Base-by-base conservation (phyloP, 1,284 basidiomycete genomes). In the Pseudomicrostroma phylloplanum region DNA sequence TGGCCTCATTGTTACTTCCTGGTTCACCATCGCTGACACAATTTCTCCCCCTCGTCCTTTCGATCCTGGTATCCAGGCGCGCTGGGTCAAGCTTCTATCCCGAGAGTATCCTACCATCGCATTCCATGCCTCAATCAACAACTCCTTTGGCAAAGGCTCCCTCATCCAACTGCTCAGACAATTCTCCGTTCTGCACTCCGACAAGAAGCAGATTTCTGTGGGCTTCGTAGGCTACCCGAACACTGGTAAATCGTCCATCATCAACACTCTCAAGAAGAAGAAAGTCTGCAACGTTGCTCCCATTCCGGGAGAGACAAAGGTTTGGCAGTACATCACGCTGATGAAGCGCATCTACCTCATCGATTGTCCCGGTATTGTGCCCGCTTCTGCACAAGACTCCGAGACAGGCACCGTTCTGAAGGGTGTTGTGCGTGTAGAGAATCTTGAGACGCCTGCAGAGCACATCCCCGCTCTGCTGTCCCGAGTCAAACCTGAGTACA, bases 141-240 rank as follows among this genome's bases (percentile, higher is more conserved):
- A 99, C 82, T 96, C 94, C 3, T 99, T 97, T 77, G 94, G 93
- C 68, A 97, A 97, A 82, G 96, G 94, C 39, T 92, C 93, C 39
- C 87, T 99, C 65, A 98, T 98, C 75, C 92, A 96, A 81, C 86
- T 98, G 42, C 85, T 99, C 51, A 88, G 96, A 40, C 94, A 98
- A 80, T 99, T 98, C 81, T 91, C 92, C 11, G 90, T 91, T 67
- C 86, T 98, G 42, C 94, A 97, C 81, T 91, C 92, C 13, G 96
- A 98, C 84, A 96, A 96, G 84, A 98, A 97, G 82, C 94, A 98
- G 81, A 97, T 99, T 77, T 94, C 91, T 40, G 92, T 99, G 67
- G 94, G 94, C 11, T 92, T 98, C 79, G 86, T 99, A 69, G 94
- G 96, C 57, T 99, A 99, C 81, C 94, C 96, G 4, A 98, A 99